Evolutionary conservation across 1,284 basidiomycete species (phyloP).

Genomic region (Puccinia novopanici): DNA sequence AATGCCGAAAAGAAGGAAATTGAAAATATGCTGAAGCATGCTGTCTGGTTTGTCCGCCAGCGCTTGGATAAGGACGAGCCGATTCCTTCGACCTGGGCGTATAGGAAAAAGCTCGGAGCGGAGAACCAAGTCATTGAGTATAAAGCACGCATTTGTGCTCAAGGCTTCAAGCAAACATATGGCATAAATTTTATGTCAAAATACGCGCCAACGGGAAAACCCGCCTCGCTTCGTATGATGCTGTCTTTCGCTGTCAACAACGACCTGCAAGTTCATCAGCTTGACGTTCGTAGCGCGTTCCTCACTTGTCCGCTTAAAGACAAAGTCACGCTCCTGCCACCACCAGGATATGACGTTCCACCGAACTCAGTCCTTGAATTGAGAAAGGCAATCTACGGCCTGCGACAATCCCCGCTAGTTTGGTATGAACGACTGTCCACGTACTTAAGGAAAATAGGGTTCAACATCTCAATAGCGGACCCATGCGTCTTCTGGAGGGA

Average conservation of each 20-base stretch:
- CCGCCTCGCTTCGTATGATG: constrained; percentile 17
- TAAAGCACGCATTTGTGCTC: constrained; percentile 51
- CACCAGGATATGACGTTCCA: neutral
- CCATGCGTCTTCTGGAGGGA: constrained; percentile 23
- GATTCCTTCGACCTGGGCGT: too few relatives aligned
- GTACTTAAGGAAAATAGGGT: neutral
- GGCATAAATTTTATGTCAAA: constrained; percentile 50
- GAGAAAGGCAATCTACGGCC: neutral
- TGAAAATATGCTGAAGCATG: neutral
- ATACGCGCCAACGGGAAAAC: constrained; percentile 44
- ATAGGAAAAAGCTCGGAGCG: neutral
- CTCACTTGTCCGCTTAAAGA: neutral
- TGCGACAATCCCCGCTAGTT: neutral
- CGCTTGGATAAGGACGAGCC: neutral
- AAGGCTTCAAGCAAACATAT: constrained; percentile 49
- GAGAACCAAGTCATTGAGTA: constrained; percentile 23
- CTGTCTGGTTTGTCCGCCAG: neutral
- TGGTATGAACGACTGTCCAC: neutral
- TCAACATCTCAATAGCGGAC: neutral
- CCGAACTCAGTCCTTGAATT: neutral
- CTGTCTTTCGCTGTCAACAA: constrained; percentile 37
- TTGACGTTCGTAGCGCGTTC: too few relatives aligned
- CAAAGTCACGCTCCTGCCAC: neutral
- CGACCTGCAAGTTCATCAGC: constrained; percentile 45
- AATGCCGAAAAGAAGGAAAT: neutral